Evolutionary conservation across 805 yeast species (phyloP).

Genomic region (Ogataea glucozyma): DNA sequence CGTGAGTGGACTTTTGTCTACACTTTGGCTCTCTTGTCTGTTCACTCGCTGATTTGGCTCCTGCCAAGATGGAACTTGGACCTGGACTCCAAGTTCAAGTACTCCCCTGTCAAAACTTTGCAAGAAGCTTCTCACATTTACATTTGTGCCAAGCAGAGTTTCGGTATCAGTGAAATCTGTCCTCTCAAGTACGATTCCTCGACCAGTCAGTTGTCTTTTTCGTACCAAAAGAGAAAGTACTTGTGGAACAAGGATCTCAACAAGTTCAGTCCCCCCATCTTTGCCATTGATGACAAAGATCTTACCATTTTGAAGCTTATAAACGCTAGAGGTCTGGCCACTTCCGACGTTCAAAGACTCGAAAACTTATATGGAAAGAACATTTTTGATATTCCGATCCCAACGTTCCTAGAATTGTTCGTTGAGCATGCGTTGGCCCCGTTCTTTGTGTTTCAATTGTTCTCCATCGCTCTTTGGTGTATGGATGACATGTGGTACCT

Average conservation of each 20-base stretch:
- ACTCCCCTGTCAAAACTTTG: slow-evolving; percentile 49
- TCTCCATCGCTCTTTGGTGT: slow-evolving; percentile 93
- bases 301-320: slow-evolving; percentile 63
- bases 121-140: slow-evolving; percentile 70
- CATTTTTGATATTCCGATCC: slow-evolving; percentile 92
- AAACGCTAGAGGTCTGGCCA: slow-evolving; percentile 37
- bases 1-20: slow-evolving; percentile 96
- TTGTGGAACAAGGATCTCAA: slow-evolving; percentile 56
- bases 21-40: slow-evolving; percentile 67
- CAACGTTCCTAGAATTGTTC: slow-evolving; percentile 86
- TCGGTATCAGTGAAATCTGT: slow-evolving; percentile 83
- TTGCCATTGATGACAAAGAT: slow-evolving; percentile 64
- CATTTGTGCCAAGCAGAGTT: slow-evolving; percentile 79
- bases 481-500: slow-evolving; percentile 97
- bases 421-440: slow-evolving; percentile 99
- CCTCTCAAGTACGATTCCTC: slow-evolving; percentile 54
- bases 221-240: slow-evolving; percentile 91
- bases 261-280: slow-evolving; percentile 79
- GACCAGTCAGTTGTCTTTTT: slow-evolving; percentile 65
- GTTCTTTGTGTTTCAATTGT: slow-evolving; percentile 92
- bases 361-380: slow-evolving; percentile 76
- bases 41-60: slow-evolving; percentile 76
- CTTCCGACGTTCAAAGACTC: slow-evolving; percentile 37
- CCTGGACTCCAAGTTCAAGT: slow-evolving; percentile 70
- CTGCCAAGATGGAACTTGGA: slow-evolving; percentile 93